Conservation (phyloP, 2,329 filamentous ascomycete genomes). For the Amauroascus verrucosus region DNA sequence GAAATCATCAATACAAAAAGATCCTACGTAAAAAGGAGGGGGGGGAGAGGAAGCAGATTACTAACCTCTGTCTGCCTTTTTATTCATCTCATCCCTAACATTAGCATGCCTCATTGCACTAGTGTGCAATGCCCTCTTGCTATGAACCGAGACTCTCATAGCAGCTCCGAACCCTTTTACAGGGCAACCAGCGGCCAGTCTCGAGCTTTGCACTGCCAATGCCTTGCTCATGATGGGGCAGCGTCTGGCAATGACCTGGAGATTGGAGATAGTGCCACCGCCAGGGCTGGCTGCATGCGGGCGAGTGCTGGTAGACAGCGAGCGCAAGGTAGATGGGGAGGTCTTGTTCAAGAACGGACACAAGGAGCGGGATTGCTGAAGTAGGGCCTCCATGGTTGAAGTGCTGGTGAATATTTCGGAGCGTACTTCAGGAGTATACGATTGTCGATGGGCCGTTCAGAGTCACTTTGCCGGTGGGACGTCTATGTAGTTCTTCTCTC, state of each 20-base stretch:
- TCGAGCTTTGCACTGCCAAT: conserved; percentile 64
- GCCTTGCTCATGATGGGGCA: conserved; percentile 99
- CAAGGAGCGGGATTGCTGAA: conserved; percentile 91
- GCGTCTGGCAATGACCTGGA: conserved; percentile 85
- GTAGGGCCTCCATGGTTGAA: conserved; percentile 73
- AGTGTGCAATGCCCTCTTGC: conserved; percentile 70
- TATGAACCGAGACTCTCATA: conserved; percentile 17
- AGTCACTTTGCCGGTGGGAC: neutral
- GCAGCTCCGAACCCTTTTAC: conserved; percentile 33
- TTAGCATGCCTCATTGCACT: conserved; percentile 67
- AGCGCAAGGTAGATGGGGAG: conserved; percentile 79
- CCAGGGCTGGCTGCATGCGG: conserved; percentile 53
- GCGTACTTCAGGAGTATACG: neutral
- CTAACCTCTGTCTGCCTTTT: conserved; percentile 43
- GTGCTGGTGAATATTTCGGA: neutral
- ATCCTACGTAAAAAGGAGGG: no score
- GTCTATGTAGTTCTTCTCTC: neutral
- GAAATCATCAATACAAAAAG: neutral
- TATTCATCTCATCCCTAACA: conserved; percentile 50
- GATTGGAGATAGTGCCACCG: conserved; percentile 90
- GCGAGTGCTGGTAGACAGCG: conserved; percentile 61
- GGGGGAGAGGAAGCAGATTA: no score
- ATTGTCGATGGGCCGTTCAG: no score
- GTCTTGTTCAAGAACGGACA: conserved; percentile 96
- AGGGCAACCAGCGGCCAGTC: conserved; percentile 21